A percentile compares a stretch with the other conserved stretches of the same genome.
Conservation (phyloP, 2,329 filamentous ascomycete species). For the Anthostomella pinea region DNA sequence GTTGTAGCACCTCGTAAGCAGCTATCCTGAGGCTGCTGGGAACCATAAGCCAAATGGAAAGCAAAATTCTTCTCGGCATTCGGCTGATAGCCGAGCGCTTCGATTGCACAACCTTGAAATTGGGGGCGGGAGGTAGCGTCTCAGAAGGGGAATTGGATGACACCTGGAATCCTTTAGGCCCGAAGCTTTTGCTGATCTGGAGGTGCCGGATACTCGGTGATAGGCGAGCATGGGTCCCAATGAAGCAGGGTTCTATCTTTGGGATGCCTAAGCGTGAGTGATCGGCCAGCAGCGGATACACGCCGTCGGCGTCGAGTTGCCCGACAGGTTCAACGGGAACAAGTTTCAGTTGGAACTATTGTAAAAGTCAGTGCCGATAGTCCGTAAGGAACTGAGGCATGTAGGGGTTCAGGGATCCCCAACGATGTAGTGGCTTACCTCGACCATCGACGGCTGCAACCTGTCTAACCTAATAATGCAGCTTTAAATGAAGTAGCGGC, state of each 20-base stretch:
- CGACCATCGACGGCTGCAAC: constrained; percentile 25
- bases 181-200: constrained; percentile 14
- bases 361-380: not conserved
- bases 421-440: constrained; percentile 21
- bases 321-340: constrained; percentile 6
- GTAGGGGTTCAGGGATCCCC: too few species aligned
- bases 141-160: not conserved
- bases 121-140: not conserved
- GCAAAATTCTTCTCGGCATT: constrained; percentile 9
- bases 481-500: constrained; percentile 18
- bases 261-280: constrained; percentile 25
- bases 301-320: constrained; percentile 20
- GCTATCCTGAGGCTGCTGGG: constrained; percentile 15
- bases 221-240: constrained; percentile 30
- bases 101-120: not conserved
- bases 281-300: constrained; percentile 29
- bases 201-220: constrained; percentile 26
- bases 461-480: constrained; percentile 26
- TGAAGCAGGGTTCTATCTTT: constrained; percentile 29
- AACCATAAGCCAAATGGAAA: constrained; percentile 18
- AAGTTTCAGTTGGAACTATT: constrained; percentile 18
- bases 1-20: constrained; percentile 17
- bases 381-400: too few species aligned
- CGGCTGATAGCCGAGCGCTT: not conserved
- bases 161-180: constrained; percentile 5